These are phyloP conservation scores for Lodderomyces elongisporus DNA, from an alignment of 1,139 yeast genomes.

Conservation along the genomic window DNA sequence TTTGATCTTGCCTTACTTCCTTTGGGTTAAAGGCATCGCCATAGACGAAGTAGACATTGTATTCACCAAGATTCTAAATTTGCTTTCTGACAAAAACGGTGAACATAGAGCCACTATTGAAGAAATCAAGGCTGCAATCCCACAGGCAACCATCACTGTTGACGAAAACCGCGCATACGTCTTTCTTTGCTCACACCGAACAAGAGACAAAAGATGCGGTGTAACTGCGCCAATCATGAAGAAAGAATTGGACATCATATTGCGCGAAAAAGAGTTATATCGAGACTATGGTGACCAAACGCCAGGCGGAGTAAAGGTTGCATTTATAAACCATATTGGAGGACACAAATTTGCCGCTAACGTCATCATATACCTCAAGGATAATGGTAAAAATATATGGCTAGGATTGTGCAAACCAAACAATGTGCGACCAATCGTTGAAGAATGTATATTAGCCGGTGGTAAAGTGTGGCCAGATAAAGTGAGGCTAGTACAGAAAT, in stretches of 20 bases:
- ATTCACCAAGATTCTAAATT: slow-evolving; percentile 30
- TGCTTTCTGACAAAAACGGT: not conserved
- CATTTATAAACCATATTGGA: slow-evolving; percentile 80
- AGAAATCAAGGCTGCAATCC: slow-evolving; percentile 6
- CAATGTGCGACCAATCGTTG: slow-evolving; percentile 68
- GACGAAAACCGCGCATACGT: slow-evolving; percentile 53
- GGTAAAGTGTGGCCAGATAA: slow-evolving; percentile 72
- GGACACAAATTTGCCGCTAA: slow-evolving; percentile 95
- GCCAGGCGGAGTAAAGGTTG: slow-evolving; percentile 68
- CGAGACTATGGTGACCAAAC: slow-evolving; percentile 72
- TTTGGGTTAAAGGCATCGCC: slow-evolving; percentile 58
- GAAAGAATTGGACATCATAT: slow-evolving; percentile 66
- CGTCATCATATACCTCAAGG: slow-evolving; percentile 63
- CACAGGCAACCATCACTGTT: slow-evolving; percentile 9
- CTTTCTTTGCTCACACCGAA: slow-evolving; percentile 80
- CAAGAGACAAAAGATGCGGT: slow-evolving; percentile 92
- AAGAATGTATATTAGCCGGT: slow-evolving; percentile 58
- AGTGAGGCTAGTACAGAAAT: slow-evolving; percentile 58
- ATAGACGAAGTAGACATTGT: slow-evolving; percentile 40
- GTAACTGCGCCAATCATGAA: slow-evolving; percentile 91
- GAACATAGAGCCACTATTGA: not conserved
- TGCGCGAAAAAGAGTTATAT: slow-evolving; percentile 63
- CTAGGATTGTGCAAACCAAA: slow-evolving; percentile 78
- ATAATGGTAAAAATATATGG: slow-evolving; percentile 77
- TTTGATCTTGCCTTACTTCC: slow-evolving; percentile 69